Conservation (phyloP, 805 yeast genomes). For the Starmerella bombi region DNA sequence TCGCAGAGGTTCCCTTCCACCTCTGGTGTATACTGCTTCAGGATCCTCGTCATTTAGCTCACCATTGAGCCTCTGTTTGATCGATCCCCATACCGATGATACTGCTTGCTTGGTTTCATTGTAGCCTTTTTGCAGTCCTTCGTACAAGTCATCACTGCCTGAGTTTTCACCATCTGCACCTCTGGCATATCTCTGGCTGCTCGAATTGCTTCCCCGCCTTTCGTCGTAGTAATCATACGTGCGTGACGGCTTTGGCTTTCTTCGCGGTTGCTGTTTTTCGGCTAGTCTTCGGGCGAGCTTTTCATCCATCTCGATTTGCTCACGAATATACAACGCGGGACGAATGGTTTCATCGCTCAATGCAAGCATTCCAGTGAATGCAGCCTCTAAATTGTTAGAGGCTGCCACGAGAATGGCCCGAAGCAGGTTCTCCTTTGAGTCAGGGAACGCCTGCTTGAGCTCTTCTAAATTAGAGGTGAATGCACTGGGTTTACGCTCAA, state of each 20-base stretch:
- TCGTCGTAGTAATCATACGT: background rate
- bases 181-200: background rate
- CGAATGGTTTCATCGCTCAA: conserved; percentile 43
- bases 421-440: conserved; percentile 52
- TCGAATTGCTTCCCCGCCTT: too few relatives aligned
- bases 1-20: conserved; percentile 1
- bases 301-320: conserved; percentile 63
- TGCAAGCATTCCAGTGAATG: conserved; percentile 75
- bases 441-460: conserved; percentile 77
- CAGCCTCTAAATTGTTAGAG: conserved; percentile 64
- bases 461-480: conserved; percentile 41
- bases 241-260: background rate
- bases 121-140: conserved; percentile 16
- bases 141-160: conserved; percentile 14
- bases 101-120: conserved; percentile 19
- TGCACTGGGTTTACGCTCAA: conserved; percentile 32
- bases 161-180: conserved; percentile 4
- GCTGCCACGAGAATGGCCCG: conserved; percentile 79
- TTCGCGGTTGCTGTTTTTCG: conserved; percentile 4
- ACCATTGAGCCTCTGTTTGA: conserved; percentile 18
- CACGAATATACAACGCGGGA: conserved; percentile 26
- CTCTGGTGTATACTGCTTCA: conserved; percentile 8
- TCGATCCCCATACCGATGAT: conserved; percentile 17
- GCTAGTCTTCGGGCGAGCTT: conserved; percentile 69
- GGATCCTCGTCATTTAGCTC: conserved; percentile 20